Percentiles rank a stretch among this genome's conserved stretches.
These are phyloP conservation scores for Odonthalia washingtoniensis DNA, from an alignment of 31 red algal genomes.

Conservation along the genomic window DNA sequence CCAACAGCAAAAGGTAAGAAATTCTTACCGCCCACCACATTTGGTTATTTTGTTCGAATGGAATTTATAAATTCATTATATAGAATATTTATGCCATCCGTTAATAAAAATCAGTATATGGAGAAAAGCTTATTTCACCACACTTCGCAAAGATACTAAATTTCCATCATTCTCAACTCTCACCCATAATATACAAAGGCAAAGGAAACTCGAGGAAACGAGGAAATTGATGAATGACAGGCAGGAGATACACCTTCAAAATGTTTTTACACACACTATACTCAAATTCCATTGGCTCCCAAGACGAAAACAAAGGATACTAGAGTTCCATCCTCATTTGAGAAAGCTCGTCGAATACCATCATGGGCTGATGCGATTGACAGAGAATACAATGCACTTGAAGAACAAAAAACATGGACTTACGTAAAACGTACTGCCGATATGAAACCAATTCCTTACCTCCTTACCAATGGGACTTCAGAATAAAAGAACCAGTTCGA, in stretches of 20 bases:
- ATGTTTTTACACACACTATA: conserved; percentile 3
- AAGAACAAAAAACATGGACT: background rate
- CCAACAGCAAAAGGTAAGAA: conserved; percentile 17
- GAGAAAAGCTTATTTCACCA: background rate
- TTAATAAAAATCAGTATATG: background rate
- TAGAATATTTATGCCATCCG: conserved; percentile 22
- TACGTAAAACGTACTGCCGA: background rate
- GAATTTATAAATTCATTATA: conserved; percentile 9
- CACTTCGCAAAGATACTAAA: background rate
- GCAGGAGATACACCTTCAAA: conserved; percentile 11
- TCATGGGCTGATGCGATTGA: conserved; percentile 37
- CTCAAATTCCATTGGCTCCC: background rate
- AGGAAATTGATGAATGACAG: conserved; percentile 1
- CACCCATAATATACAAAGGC: too few relatives aligned
- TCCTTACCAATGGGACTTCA: conserved; percentile 37
- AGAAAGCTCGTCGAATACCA: conserved; percentile 16
- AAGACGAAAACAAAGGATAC: conserved; percentile 11
- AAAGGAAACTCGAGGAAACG: background rate
- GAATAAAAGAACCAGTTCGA: background rate
- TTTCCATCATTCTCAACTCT: background rate
- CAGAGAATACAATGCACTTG: conserved; percentile 25
- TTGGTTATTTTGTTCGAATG: conserved; percentile 26
- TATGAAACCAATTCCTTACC: conserved; percentile 2
- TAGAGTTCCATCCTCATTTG: background rate
- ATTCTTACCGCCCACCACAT: background rate